Evolutionary conservation across 176 grass and related monocot species (phyloP), one percentile per base, ranked within the genome.

Genomic region (Rhynchospora pubera): DNA sequence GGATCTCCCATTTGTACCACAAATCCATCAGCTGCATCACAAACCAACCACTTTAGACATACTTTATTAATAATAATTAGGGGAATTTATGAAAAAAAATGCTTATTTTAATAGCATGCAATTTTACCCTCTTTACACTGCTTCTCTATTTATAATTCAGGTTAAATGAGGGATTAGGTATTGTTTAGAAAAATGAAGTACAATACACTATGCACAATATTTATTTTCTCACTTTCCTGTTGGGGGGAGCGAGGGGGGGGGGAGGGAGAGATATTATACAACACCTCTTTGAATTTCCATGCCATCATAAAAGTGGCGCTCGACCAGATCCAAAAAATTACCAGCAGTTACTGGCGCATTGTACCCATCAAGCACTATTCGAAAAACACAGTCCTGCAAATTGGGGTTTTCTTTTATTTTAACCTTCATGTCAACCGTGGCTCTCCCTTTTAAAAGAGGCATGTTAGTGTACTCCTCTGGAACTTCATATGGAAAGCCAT

Each of bases 1-100:
- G 96, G 93, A 80, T 99, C 96, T 55, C 96, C 96, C 47, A 91
- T 99, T 95, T 99, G 96, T 85, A 99, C 96, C 87, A 99, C 92
- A 87, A 99, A 99, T 28, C 93, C 96, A 63, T 99, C 96, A 89
- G 92, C 96, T 99, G 85, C 72, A 89, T 60, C 62, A 90, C 47
- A 88, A 83, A 52, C 24, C 64, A 85, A 23, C 32, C 13, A 69
- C 43, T 8, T 69, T 76, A 76, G 23, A 11, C 48, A 0, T 13
- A 55, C 47, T 28, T 32, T 16, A 55, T 53, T 39, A 39, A 28
- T 28, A 26, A 55, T 16, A 48, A 30, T 50, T 74, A 19, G 19
- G 11, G 21, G 51, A 51, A 7, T 72, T 73, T 51, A 26, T 5
- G 11, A 47, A 50, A 70, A 19, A 8, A 6, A 6, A 69, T 69